These are phyloP conservation scores for Puccinia brachypodii DNA, from an alignment of 1,284 basidiomycete genomes.

Conservation along the genomic window DNA sequence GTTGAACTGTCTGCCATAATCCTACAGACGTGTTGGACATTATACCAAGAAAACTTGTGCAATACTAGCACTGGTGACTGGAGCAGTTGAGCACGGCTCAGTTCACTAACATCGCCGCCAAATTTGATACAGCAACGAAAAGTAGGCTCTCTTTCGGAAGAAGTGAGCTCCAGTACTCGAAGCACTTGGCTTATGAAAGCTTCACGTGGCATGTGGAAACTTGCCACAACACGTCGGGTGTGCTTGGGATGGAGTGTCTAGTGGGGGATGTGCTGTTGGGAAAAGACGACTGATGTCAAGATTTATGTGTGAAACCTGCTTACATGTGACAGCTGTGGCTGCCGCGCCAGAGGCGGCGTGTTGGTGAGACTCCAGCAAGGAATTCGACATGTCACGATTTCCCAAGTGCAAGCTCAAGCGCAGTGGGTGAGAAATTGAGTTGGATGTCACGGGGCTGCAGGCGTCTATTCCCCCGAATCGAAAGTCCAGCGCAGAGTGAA, in stretches of 20 bases:
- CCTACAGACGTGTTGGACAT: not conserved
- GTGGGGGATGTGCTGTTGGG: not conserved
- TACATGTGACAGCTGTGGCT: slow-evolving; percentile 14
- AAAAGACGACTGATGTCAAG: not conserved
- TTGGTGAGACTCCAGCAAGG: slow-evolving; percentile 1
- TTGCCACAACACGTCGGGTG: not conserved
- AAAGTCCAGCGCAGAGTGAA: slow-evolving; percentile 16
- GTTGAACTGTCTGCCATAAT: not conserved
- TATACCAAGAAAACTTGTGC: too few species aligned
- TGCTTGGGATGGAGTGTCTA: not conserved
- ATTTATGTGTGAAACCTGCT: not conserved
- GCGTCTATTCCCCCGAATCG: slow-evolving; percentile 1
- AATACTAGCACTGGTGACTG: not conserved
- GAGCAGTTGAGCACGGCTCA: not conserved
- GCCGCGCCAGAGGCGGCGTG: slow-evolving; percentile 20
- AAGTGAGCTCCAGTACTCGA: not conserved
- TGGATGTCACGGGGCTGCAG: slow-evolving; percentile 24
- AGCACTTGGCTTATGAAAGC: not conserved
- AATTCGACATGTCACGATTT: slow-evolving; percentile 20
- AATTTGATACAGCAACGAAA: not conserved
- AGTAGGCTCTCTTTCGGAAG: not conserved
- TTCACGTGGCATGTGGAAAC: too few species aligned
- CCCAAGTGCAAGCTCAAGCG: slow-evolving; percentile 4
- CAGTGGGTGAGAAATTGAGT: slow-evolving; percentile 13
- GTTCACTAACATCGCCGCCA: not conserved